Evolutionary conservation across 2,329 filamentous ascomycete species (phyloP).

Genomic region (Trichoderma oligosporum): DNA sequence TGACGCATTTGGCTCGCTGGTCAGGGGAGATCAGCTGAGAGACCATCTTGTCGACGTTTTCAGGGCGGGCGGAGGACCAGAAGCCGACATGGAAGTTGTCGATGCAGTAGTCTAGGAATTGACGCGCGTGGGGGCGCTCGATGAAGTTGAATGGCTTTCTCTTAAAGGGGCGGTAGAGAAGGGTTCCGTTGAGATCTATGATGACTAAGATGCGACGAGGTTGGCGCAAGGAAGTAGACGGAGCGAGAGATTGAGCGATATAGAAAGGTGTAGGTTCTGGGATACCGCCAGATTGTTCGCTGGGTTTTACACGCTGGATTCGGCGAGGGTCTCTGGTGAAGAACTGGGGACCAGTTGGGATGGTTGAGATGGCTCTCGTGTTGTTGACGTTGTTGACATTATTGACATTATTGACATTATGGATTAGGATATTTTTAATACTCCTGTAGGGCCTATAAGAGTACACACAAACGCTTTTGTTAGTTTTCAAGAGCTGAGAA

Average conservation of each 20-base stretch:
- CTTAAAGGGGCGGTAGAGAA: slow-evolving; percentile 66
- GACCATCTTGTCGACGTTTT: slow-evolving; percentile 69
- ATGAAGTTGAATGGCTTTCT: slow-evolving; percentile 50
- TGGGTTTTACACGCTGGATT: slow-evolving; percentile 28
- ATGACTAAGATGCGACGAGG: slow-evolving; percentile 72
- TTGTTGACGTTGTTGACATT: not conserved
- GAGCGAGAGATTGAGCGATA: slow-evolving; percentile 48
- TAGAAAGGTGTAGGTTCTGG: slow-evolving; percentile 61
- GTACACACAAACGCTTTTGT: not conserved
- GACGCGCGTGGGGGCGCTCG: slow-evolving; percentile 61
- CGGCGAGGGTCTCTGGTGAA: not conserved
- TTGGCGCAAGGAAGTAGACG: slow-evolving; percentile 38
- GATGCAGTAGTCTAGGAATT: slow-evolving; percentile 72
- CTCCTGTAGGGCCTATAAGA: not conserved
- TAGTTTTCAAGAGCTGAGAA: too few relatives aligned
- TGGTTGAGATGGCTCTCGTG: not conserved
- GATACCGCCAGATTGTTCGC: slow-evolving; percentile 49
- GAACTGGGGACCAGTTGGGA: not conserved
- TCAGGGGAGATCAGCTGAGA: slow-evolving; percentile 56
- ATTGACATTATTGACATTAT: not conserved
- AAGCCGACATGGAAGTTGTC: slow-evolving; percentile 75
- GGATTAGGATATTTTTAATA: too few relatives aligned
- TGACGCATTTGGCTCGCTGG: slow-evolving; percentile 56
- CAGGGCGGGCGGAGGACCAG: slow-evolving; percentile 79
- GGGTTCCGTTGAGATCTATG: slow-evolving; percentile 89